These are phyloP conservation scores for Fusarium sp. DNA, from an alignment of 2,329 filamentous ascomycete species.

Conservation along the genomic window DNA sequence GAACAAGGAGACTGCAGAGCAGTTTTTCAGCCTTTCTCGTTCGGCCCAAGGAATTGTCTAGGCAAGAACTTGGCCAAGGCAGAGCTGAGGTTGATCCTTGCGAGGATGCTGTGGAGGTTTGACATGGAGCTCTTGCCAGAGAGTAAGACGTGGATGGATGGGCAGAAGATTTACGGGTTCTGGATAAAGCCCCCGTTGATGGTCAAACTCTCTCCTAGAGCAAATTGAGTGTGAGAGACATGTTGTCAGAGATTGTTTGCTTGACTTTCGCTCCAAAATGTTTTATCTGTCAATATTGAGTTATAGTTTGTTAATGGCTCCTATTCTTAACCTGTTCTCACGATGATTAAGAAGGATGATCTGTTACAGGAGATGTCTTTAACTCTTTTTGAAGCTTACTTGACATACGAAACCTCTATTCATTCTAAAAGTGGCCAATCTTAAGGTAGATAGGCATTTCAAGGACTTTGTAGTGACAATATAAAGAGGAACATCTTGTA, in stretches of 20 bases:
- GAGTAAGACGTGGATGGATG: conserved; percentile 22
- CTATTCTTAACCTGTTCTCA: neutral
- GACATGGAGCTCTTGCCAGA: conserved; percentile 28
- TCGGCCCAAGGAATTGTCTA: conserved; percentile 31
- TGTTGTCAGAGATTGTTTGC: neutral
- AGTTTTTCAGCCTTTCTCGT: conserved; percentile 33
- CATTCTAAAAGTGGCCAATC: no score
- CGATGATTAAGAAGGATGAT: neutral
- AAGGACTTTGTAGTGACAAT: rapidly evolving
- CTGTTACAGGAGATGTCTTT: neutral
- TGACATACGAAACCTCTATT: neutral
- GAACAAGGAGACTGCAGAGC: conserved; percentile 5
- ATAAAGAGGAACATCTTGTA: neutral
- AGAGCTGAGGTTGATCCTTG: conserved; percentile 33
- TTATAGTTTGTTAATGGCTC: neutral
- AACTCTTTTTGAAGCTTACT: neutral
- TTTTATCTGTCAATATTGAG: neutral
- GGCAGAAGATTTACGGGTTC: conserved; percentile 37
- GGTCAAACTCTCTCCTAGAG: neutral
- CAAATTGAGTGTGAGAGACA: neutral
- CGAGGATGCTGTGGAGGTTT: conserved; percentile 33
- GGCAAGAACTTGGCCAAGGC: conserved; percentile 36
- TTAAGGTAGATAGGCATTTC: rapidly evolving
- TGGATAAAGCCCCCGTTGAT: conserved; percentile 35
- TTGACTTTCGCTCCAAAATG: neutral